Percentiles rank a stretch among this genome's conserved stretches.
These are phyloP conservation scores for Avicennia marina DNA, from an alignment of 257 asterid genomes.

Conservation along the genomic window DNA sequence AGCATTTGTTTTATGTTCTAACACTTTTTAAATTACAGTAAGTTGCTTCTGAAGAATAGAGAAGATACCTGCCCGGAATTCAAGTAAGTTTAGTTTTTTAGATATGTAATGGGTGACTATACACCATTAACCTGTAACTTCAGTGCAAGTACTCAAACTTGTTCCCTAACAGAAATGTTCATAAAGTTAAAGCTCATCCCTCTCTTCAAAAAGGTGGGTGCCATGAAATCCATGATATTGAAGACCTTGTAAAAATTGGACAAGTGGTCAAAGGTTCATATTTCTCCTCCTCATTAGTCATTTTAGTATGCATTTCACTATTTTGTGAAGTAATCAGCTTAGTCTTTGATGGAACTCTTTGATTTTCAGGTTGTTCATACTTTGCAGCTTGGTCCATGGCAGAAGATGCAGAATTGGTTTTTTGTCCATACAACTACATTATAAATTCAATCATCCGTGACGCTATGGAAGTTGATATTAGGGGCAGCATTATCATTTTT, in stretches of 20 bases:
- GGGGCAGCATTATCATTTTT: slow-evolving; percentile 66
- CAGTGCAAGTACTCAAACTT: slow-evolving; percentile 13
- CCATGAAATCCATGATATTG: slow-evolving; percentile 95
- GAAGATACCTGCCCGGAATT: slow-evolving; percentile 65
- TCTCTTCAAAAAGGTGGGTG: slow-evolving; percentile 94
- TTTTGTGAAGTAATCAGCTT: slow-evolving; percentile 11
- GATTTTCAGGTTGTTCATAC: slow-evolving; percentile 86
- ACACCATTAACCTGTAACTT: slow-evolving; percentile 13
- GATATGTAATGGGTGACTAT: background rate
- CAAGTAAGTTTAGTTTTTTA: slow-evolving; percentile 48
- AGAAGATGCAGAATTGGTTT: slow-evolving; percentile 79
- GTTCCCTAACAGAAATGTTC: slow-evolving; percentile 52
- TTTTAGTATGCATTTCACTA: background rate
- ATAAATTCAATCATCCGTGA: slow-evolving; percentile 72
- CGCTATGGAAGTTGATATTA: slow-evolving; percentile 87
- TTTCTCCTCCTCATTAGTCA: background rate
- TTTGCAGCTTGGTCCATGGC: slow-evolving; percentile 84
- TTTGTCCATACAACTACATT: slow-evolving; percentile 93
- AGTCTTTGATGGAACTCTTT: slow-evolving; percentile 27
- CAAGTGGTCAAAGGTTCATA: slow-evolving; percentile 72
- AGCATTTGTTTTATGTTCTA: slow-evolving; percentile 27
- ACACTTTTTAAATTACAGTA: slow-evolving; percentile 49
- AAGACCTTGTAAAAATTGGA: slow-evolving; percentile 96
- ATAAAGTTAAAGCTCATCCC: slow-evolving; percentile 84
- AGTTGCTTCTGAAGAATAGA: slow-evolving; percentile 67